phyloP scores from a whole-genome alignment of 108 stramenopile species.

The Thalassiosira profunda region DNA sequence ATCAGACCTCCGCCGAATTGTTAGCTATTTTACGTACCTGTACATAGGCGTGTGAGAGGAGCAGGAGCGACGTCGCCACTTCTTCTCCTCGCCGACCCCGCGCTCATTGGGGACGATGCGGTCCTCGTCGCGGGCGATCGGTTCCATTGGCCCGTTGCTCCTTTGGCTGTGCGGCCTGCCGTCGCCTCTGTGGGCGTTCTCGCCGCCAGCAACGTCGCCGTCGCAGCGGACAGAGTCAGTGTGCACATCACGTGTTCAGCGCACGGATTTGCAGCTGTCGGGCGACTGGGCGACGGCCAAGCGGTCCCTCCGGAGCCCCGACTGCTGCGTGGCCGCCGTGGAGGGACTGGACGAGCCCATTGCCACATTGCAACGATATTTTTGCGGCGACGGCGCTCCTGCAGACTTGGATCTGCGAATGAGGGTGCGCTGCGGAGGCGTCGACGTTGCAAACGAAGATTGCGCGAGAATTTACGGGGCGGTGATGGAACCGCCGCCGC shows the following conservation, averaged over 20 bases:
- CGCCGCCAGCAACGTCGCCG: neutral
- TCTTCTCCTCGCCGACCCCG: too few species aligned
- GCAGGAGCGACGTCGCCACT: too few species aligned
- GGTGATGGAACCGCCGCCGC: conserved; percentile 23
- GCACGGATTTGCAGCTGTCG: neutral
- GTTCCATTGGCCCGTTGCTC: too few species aligned
- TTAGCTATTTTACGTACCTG: too few species aligned
- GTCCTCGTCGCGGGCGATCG: too few species aligned
- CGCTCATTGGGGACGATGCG: too few species aligned
- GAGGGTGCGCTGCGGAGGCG: conserved; percentile 33
- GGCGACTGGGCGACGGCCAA: conserved; percentile 43
- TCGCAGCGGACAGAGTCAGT: neutral
- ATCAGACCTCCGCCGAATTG: too few species aligned
- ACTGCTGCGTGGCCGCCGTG: conserved; percentile 49
- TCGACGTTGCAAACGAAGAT: conserved; percentile 29
- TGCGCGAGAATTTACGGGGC: conserved; percentile 32
- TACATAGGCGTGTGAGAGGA: too few species aligned
- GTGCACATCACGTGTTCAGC: too few species aligned
- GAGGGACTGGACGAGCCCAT: conserved; percentile 31
- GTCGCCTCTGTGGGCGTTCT: neutral
- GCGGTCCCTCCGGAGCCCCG: conserved; percentile 31
- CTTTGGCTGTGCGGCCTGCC: neutral
- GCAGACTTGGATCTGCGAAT: conserved; percentile 51
- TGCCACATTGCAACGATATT: conserved; percentile 29
- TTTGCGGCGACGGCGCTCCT: conserved; percentile 33